Evolutionary conservation across 352 stramenopile genomes (phyloP), one percentile per base, ranked within the genome.

Genomic region (Halophytophthora polymorphica): DNA sequence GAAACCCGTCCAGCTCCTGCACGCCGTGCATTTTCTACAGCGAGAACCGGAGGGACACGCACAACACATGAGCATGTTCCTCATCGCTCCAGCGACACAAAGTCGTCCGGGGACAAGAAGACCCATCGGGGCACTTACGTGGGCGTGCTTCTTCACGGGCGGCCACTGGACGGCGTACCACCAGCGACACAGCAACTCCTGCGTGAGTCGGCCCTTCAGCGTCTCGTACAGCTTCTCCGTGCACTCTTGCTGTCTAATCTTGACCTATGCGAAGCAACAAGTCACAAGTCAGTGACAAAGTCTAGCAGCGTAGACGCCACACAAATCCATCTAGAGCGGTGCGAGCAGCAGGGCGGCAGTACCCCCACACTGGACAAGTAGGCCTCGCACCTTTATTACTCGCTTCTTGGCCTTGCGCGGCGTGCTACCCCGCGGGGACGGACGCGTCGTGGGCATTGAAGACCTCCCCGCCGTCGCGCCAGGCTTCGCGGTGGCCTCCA

Each of bases 91-190:
- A 34, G 14, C 23, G 4, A 36, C 21, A 40, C 7, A 31, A 8
- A 18, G 14, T 39, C 22, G 31, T 19, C 6, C 6, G 12, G 29
- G 12, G 29, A 34, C 6, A 34, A 12, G 12, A 12, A 34, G 29
- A 34, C 6, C 29, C 29, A 34, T 34, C 29, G 12, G 19, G 8
- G 50, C 6, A 54, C 55, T 19, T 48, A 79, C 69, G 34, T 49
- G 18, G 18, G 54, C 48, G 25, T 66, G 67, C 39, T 65, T 57
- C 42, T 87, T 68, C 12, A 55, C 54, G 0, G 75, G 69, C 11
- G 83, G 83, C 83, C 83, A 94, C 50, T 90, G 68, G 22, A 94
- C 64, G 8, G 80, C 83, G 42, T 94, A 94, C 83, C 83, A 94
- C 83, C 83, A 94, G 18, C 83, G 77, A 62, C 83, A 94, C 38